Base-by-base conservation (phyloP, 2,329 filamentous ascomycete genomes). In the Plectosphaerella plurivora region DNA sequence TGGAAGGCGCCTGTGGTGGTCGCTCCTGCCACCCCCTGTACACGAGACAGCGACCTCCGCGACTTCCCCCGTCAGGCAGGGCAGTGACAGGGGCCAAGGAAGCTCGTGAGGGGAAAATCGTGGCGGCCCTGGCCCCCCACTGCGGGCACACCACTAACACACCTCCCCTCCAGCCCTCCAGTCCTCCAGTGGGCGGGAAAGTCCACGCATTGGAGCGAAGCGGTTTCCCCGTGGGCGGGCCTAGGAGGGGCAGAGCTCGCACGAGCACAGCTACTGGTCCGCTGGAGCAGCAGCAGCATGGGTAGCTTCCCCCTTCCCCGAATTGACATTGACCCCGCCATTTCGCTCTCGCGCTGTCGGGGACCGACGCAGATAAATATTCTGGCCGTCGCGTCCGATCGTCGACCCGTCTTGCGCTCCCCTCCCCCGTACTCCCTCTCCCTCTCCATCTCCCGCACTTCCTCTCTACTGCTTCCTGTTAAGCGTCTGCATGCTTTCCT, bases 401-500 rank as follows among this genome's bases (percentile, higher is more conserved):
- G 41, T 44, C n/a, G 28, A 33, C 28, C 28, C 28, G 28, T 33
- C 28, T 22, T 33, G 28, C 45, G 11, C 41, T 44, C 25, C 22
- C 46, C 42, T 35, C 24, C 42, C 47, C 50, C 49, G 35, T 39
- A 50, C 47, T 41, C 28, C 28, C 48, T 51, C 52, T 44, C 24
- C 41, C 20, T 50, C 25, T 28, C 47, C 45, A 24, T 47, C 35
- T 47, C 24, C 28, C 25, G 44, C 51, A 35, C 16, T 50, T 50
- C 50, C 41, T 45, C 41, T 45, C 46, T 48, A 47, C 48, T 52
- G 51, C 53, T 52, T 25, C 22, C 48, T 37, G 11, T 8, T 10
- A 28, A 10, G 10, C 5, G 41, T 54, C 45, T 62, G 57, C 53
- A 61, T 63, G 57, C 53, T 63, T 48, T 57, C 56, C 39, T 62